Evolutionary conservation across 768 basidiomycete genomes (phyloP), one percentile per base, ranked within the genome.

Genomic region (Phanerodontia chrysosporium): DNA sequence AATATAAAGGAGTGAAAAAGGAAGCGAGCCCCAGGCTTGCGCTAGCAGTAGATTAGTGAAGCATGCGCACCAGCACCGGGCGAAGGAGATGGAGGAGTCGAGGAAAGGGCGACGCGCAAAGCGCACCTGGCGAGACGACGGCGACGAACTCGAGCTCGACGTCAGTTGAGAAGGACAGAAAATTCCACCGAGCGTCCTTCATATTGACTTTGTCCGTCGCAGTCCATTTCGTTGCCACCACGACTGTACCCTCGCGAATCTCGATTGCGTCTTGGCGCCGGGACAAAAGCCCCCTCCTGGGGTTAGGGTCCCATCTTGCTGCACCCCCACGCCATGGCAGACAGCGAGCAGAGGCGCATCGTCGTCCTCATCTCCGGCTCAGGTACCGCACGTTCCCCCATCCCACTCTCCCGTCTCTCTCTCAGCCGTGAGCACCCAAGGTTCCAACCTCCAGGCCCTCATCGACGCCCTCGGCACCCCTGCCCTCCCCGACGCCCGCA

Each of bases 361-460:
- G 80, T 77, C 16, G 83, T 85, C 6, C 81, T 87, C 65, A 83
- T 88, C 67, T 87, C 86, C 16, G 86, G 86, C 39, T 84, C 83
- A 69, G 86, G 86, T 83, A 58, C 49, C 30, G 24, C 36, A 39
- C 29, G 9, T 28, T 12, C 48, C 25, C 49, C 24, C 22, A 8
- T 25, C 28, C 29, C 36, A 35, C 29, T 51, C 63, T 36, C 18
- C 7, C 52, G 14, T 36, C 35, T n/a, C 18, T 54, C 10, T 57
- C 48, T 27, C 52, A 53, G 36, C 51, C 53, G 29, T 49, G 18
- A 42, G 35, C 30, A 46, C 28, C 44, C 35, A 64, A 98, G 96
- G 97, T 44, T 90, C 91, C 24, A 99, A 99, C 74, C 85, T 99
- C 12, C 95, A 98, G 75, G 96, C 97, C 1, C 83, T 98, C 61